phyloP scores from a whole-genome alignment of 2,329 filamentous ascomycete genomes.

The Fusarium vanettenii region DNA sequence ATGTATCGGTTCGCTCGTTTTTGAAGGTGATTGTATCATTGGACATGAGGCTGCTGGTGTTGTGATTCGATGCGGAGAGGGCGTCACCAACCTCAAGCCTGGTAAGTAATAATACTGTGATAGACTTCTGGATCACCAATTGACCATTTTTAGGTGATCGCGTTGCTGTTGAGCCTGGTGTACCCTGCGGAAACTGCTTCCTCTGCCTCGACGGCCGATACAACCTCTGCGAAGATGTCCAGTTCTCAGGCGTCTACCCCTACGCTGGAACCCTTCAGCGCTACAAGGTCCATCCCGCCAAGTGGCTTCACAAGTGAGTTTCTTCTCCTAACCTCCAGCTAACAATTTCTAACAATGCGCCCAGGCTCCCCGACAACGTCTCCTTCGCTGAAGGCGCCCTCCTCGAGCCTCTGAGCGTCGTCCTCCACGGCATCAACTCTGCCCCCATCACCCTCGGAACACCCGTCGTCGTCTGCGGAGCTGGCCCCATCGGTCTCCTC shows the following conservation, averaged over 20 bases:
- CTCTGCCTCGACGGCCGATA: conserved; percentile 70
- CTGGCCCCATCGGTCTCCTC: conserved; percentile 72
- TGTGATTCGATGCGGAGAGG: conserved; percentile 67
- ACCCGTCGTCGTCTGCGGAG: conserved; percentile 68
- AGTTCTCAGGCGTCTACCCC: conserved; percentile 71
- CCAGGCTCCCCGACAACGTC: conserved; percentile 64
- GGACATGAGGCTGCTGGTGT: conserved; percentile 74
- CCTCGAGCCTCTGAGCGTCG: conserved; percentile 73
- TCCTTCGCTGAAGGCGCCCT: conserved; percentile 70
- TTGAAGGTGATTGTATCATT: conserved; percentile 73
- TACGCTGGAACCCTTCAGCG: conserved; percentile 70
- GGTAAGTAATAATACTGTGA: conserved; percentile 40
- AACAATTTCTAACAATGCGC: conserved; percentile 8
- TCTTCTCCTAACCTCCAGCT: too few species aligned
- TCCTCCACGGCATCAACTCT: conserved; percentile 68
- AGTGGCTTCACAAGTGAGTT: conserved; percentile 64
- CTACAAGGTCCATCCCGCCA: conserved; percentile 71
- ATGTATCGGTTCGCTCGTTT: conserved; percentile 70
- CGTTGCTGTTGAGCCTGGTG: conserved; percentile 74
- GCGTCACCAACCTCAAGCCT: conserved; percentile 62
- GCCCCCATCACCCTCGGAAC: conserved; percentile 66
- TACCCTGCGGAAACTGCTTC: conserved; percentile 71
- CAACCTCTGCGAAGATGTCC: conserved; percentile 72
- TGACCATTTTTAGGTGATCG: conserved; percentile 61
- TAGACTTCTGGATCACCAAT: neutral